Conservation (phyloP, 208 protist species). For the Tritrichomonas musculus region DNA sequence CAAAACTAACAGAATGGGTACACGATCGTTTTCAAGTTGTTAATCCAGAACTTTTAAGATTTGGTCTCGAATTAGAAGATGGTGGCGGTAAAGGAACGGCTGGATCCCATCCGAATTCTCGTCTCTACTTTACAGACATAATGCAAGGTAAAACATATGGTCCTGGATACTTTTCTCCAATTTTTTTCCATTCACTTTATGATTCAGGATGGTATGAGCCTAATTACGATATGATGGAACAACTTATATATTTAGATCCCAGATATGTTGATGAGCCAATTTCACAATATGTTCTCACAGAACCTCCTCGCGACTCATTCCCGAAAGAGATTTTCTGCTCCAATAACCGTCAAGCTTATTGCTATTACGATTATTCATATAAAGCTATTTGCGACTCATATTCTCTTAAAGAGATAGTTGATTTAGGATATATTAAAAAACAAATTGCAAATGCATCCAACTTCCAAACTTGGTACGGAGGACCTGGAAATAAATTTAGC, state of each 20-base stretch:
- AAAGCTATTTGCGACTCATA: not conserved
- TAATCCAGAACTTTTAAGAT: not conserved
- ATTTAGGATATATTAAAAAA: no score
- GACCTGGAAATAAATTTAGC: not conserved
- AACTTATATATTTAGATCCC: not conserved
- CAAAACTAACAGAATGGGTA: not conserved
- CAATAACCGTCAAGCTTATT: not conserved
- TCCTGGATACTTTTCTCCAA: not conserved
- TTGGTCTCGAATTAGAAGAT: conserved; percentile 4
- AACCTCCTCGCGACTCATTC: not conserved
- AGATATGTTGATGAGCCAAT: no score
- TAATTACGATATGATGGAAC: not conserved
- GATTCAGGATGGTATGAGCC: not conserved
- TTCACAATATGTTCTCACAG: not conserved
- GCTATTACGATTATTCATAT: not conserved
- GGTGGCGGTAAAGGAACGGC: not conserved
- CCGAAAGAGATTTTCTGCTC: not conserved
- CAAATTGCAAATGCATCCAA: not conserved
- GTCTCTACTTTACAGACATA: not conserved
- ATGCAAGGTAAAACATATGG: conserved; percentile 23
- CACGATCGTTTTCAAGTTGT: not conserved
- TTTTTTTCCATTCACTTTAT: not conserved
- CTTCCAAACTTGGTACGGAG: not conserved
- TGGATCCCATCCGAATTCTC: not conserved
- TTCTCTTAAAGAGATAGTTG: not conserved